Evolutionary conservation across 345 rosid species (phyloP).

Genomic region (Arabidopsis arenosa): DNA sequence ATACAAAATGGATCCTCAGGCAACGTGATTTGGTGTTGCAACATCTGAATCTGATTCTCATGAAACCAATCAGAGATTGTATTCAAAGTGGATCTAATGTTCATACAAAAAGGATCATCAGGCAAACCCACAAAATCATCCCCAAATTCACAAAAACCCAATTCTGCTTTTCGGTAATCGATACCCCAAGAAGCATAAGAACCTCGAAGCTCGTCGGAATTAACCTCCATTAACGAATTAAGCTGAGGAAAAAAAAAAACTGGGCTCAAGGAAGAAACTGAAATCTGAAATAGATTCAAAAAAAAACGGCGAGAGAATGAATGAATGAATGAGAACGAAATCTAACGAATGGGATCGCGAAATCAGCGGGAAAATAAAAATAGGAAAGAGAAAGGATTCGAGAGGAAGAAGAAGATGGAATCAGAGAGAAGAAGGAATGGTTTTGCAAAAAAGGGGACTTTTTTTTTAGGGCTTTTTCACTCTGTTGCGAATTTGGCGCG

Average conservation of each 20-base stretch:
- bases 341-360: slow-evolving; percentile 26
- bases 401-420: slow-evolving; percentile 30
- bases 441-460: neutral
- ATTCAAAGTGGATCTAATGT: slow-evolving; percentile 35
- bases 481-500: slow-evolving; percentile 40
- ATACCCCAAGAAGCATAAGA: slow-evolving; percentile 24
- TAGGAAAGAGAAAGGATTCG: slow-evolving; percentile 9
- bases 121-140: slow-evolving; percentile 30
- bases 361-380: neutral
- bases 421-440: slow-evolving; percentile 1
- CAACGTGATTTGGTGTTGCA: neutral
- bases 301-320: slow-evolving; percentile 9
- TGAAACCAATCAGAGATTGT: slow-evolving; percentile 34
- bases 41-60: slow-evolving; percentile 32
- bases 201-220: slow-evolving; percentile 16
- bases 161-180: neutral
- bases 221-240: slow-evolving; percentile 18
- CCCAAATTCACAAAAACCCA: neutral
- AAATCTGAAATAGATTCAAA: slow-evolving; percentile 30
- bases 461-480: slow-evolving; percentile 1
- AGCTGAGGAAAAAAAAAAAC: too few relatives aligned
- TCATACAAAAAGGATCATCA: slow-evolving; percentile 45
- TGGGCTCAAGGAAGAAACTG: neutral
- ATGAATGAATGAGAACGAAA: slow-evolving; percentile 8
- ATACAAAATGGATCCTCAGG: slow-evolving; percentile 23